Evolutionary conservation across 169 alveolate species (phyloP).

Genomic region (Plasmodium vivax): DNA sequence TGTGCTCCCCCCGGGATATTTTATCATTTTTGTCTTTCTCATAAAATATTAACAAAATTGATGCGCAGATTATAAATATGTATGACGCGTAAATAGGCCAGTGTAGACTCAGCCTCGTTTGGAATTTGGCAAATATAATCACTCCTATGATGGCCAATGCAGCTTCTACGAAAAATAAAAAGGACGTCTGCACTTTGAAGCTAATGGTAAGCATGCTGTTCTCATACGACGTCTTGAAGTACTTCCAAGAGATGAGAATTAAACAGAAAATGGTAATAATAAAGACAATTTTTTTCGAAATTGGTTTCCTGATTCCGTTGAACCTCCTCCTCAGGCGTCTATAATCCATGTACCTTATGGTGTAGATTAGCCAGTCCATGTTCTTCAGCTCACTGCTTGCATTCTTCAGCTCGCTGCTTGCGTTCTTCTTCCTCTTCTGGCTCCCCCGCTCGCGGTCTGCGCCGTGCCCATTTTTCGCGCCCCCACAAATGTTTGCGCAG

Average conservation of each 20-base stretch:
- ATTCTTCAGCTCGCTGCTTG: slow-evolving; percentile 34
- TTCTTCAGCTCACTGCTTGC: slow-evolving; percentile 1
- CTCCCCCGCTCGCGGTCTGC: neutral
- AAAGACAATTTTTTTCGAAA: slow-evolving; percentile 82
- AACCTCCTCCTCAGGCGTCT: slow-evolving; percentile 85
- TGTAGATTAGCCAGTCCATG: slow-evolving; percentile 73
- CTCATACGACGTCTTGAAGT: slow-evolving; percentile 42
- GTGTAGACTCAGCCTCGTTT: slow-evolving; percentile 78
- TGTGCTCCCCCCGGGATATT: slow-evolving; percentile 71
- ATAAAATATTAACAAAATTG: slow-evolving; percentile 76
- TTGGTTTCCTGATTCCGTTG: slow-evolving; percentile 86
- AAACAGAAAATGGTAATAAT: slow-evolving; percentile 82
- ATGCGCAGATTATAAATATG: slow-evolving; percentile 80
- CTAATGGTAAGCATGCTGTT: slow-evolving; percentile 32
- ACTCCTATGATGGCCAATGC: slow-evolving; percentile 61
- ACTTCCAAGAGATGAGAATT: slow-evolving; percentile 76
- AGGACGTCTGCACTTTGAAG: slow-evolving; percentile 29
- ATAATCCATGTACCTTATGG: slow-evolving; percentile 85
- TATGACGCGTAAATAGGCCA: slow-evolving; percentile 84
- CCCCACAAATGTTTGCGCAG: no score
- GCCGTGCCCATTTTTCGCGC: neutral
- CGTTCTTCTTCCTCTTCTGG: slow-evolving; percentile 6
- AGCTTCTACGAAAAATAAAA: slow-evolving; percentile 54
- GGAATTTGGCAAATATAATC: slow-evolving; percentile 82
- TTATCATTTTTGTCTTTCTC: slow-evolving; percentile 70